Evolutionary conservation across 352 stramenopile genomes (phyloP), one percentile per base, ranked within the genome.

Genomic region (Globisporangium apiculatum): DNA sequence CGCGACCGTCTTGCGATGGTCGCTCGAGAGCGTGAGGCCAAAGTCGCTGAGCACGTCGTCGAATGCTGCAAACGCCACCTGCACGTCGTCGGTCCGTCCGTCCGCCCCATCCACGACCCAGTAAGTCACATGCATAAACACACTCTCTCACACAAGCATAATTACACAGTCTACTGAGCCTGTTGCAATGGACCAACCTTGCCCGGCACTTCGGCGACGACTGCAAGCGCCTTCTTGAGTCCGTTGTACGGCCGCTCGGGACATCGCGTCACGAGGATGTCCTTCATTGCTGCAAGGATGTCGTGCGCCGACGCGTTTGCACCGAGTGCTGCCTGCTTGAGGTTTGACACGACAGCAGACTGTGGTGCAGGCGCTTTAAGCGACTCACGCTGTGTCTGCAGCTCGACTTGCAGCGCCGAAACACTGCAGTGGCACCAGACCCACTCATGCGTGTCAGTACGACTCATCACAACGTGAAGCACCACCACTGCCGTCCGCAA

Each of bases 31-130:
- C 4, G 55, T 58, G 14, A 93, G 59, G 3, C 83, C 83, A 51
- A 88, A 90, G 47, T 91, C 83, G 18, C 64, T 56, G 3, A 93
- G 62, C 7, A 89, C 83, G 38, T 93, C 80, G 9, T 91, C 78
- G 18, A 93, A 81, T 0, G 82, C 75, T 53, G 73, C 68, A 50
- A 87, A 71, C 3, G 83, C 72, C 3, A 91, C 71, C 83, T 92
- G 36, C 10, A 17, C 24, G 1, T 31, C 24, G 24, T 31, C 24
- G 1, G 24, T 31, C 24, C 24, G 24, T 31, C 24, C 24, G 3
- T 31, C 24, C n/a, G n/a, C n/a, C n/a, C n/a, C n/a, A n/a, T n/a
- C 24, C 24, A 31, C 24, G 2, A 31, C 2, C 24, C 24, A 31
- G 24, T 31, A 3, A 31, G 24, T 31, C 24, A 2, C 24, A 31